Percentiles rank a stretch among this genome's conserved stretches.
Conservation (phyloP, 1,139 yeast species). For the Taiozyma sp. region DNA sequence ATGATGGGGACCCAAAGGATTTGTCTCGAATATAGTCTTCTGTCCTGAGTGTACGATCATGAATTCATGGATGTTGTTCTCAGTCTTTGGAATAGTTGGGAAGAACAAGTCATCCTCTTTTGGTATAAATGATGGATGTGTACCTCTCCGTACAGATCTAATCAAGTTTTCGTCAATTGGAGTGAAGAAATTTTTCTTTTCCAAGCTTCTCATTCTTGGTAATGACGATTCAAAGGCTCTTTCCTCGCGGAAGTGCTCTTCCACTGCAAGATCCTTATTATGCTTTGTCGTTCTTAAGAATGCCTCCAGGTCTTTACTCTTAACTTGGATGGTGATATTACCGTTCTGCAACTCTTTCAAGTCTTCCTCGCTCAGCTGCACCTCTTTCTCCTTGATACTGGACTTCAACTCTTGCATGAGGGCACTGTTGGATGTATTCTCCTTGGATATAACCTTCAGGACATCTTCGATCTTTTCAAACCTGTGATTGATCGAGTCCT, state of each 20-base stretch:
- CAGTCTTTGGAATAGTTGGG: constrained; percentile 12
- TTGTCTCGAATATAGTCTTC: constrained; percentile 32
- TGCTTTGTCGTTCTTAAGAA: constrained; percentile 42
- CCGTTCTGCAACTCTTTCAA: background rate
- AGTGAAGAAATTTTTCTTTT: constrained; percentile 44
- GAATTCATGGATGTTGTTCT: constrained; percentile 31
- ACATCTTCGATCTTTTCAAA: constrained; percentile 12
- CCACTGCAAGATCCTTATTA: constrained; percentile 35
- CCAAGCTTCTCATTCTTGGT: constrained; percentile 36
- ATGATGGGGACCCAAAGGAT: constrained; percentile 36
- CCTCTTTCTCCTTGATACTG: background rate
- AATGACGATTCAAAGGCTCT: constrained; percentile 51
- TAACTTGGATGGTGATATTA: constrained; percentile 3
- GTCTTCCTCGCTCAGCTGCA: background rate
- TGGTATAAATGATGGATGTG: constrained; percentile 6
- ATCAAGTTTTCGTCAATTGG: constrained; percentile 28
- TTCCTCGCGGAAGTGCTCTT: constrained; percentile 40
- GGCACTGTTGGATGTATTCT: constrained; percentile 2
- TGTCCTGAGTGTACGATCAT: constrained; percentile 41
- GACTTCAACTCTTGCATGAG: constrained; percentile 3
- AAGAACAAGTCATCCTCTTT: constrained; percentile 16
- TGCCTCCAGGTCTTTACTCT: constrained; percentile 25
- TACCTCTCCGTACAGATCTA: constrained; percentile 7
- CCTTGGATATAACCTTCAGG: constrained; percentile 13
- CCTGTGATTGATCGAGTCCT: constrained; percentile 5